phyloP scores from a whole-genome alignment of 2,329 filamentous ascomycete genomes.

The Fusarium vanettenii region DNA sequence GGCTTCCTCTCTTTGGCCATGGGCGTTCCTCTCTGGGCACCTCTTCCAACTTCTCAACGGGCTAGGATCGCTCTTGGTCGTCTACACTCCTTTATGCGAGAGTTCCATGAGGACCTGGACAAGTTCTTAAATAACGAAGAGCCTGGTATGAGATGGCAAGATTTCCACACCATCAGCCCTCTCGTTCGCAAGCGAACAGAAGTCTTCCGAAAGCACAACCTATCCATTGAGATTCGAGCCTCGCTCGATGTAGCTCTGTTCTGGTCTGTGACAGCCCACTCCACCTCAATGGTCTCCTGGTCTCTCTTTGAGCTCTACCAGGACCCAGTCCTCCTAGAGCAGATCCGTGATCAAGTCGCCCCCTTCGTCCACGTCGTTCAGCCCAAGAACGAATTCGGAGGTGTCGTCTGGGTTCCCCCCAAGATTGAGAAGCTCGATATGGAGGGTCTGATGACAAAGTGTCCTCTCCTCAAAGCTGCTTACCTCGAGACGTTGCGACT shows the following conservation, averaged over 20 bases:
- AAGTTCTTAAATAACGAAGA: conserved; percentile 48
- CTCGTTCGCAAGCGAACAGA: conserved; percentile 47
- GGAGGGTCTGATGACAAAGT: conserved; percentile 49
- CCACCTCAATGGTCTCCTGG: conserved; percentile 54
- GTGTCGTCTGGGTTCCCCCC: conserved; percentile 50
- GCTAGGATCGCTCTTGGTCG: conserved; percentile 45
- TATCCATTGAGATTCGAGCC: conserved; percentile 49
- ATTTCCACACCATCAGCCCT: conserved; percentile 50
- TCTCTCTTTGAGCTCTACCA: conserved; percentile 55
- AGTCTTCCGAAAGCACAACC: conserved; percentile 44
- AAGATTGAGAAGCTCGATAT: conserved; percentile 50
- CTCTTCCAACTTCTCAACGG: conserved; percentile 47
- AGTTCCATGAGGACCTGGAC: conserved; percentile 52
- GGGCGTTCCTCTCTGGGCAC: conserved; percentile 48
- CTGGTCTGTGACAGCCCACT: conserved; percentile 54
- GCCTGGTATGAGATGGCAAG: conserved; percentile 49
- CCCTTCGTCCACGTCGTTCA: conserved; percentile 47
- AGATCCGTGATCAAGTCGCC: conserved; percentile 54
- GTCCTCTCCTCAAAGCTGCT: conserved; percentile 53
- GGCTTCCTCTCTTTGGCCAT: conserved; percentile 48
- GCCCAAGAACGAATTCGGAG: conserved; percentile 51
- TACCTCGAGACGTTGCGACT: conserved; percentile 55
- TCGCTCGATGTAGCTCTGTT: conserved; percentile 50
- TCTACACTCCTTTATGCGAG: conserved; percentile 45
- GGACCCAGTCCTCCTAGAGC: conserved; percentile 51